Conservation (phyloP, 495 filamentous ascomycete species). For the Neurospora sp. region DNA sequence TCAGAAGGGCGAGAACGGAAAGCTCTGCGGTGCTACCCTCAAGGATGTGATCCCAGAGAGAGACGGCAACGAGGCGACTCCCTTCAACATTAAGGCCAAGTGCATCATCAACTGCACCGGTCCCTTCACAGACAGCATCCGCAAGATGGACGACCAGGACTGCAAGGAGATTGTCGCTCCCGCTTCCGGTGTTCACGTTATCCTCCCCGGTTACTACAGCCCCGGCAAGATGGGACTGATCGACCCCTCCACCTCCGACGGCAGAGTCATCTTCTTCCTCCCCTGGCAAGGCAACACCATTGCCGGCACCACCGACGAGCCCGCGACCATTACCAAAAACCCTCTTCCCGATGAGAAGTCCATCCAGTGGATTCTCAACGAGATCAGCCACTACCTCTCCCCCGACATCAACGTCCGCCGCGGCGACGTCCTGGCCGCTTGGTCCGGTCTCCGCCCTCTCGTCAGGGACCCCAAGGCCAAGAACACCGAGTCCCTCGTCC, state of each 20-base stretch:
- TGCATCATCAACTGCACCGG: constrained; percentile 96
- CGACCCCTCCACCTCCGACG: constrained; percentile 89
- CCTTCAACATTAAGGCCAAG: constrained; percentile 73
- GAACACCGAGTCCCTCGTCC: constrained; percentile 90
- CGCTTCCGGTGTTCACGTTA: constrained; percentile 86
- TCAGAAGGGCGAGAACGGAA: constrained; percentile 68
- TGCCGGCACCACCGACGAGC: constrained; percentile 89
- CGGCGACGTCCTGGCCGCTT: constrained; percentile 90
- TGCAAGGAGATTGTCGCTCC: constrained; percentile 86
- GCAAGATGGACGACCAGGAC: constrained; percentile 71
- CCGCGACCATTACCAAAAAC: constrained; percentile 69
- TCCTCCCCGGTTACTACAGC: constrained; percentile 91
- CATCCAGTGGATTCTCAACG: constrained; percentile 92
- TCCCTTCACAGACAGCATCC: constrained; percentile 86
- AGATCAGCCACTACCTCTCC: constrained; percentile 80
- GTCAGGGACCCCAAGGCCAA: constrained; percentile 90
- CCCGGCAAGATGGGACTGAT: constrained; percentile 95
- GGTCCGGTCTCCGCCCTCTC: constrained; percentile 88
- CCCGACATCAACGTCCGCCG: constrained; percentile 91
- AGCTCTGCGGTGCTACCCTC: constrained; percentile 67
- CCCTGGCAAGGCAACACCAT: constrained; percentile 99
- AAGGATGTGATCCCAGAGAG: constrained; percentile 62
- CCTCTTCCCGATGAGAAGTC: constrained; percentile 86
- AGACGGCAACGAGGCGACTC: constrained; percentile 36
- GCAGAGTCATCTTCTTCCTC: constrained; percentile 96